phyloP scores from a whole-genome alignment of 257 asterid genomes.

The Jacaranda mimosifolia region DNA sequence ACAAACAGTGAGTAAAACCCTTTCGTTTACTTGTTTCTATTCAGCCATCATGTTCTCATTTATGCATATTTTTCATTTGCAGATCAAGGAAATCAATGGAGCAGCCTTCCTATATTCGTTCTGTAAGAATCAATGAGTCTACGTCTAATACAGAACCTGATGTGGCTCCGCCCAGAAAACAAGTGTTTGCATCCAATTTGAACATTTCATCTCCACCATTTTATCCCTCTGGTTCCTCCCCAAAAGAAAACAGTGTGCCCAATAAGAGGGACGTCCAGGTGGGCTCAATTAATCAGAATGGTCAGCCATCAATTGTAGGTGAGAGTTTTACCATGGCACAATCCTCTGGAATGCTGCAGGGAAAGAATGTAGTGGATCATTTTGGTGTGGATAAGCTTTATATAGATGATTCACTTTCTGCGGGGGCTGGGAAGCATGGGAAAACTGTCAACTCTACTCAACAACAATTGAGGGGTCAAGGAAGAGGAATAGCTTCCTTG shows the following conservation, averaged over 20 bases:
- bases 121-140: slow-evolving; percentile 55
- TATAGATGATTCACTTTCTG: slow-evolving; percentile 60
- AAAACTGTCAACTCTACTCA: slow-evolving; percentile 51
- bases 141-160: slow-evolving; percentile 59
- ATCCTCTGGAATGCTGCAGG: slow-evolving; percentile 50
- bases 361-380: slow-evolving; percentile 70
- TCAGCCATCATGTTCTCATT: slow-evolving; percentile 17
- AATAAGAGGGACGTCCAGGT: slow-evolving; percentile 62
- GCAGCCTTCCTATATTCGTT: slow-evolving; percentile 51
- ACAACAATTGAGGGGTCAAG: slow-evolving; percentile 66
- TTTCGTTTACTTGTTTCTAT: slow-evolving; percentile 1
- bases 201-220: slow-evolving; percentile 97
- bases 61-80: slow-evolving; percentile 31
- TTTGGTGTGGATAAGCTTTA: slow-evolving; percentile 63
- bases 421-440: slow-evolving; percentile 61
- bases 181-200: slow-evolving; percentile 72
- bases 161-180: slow-evolving; percentile 55
- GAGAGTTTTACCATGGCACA: slow-evolving; percentile 53
- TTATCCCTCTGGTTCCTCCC: slow-evolving; percentile 89
- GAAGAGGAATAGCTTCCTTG: slow-evolving; percentile 69
- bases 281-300: slow-evolving; percentile 51
- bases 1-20: slow-evolving; percentile 74
- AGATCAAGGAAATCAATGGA: slow-evolving; percentile 71
- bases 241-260: slow-evolving; percentile 59
- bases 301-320: slow-evolving; percentile 53